These are phyloP conservation scores for Penicillium corylophilum DNA, from an alignment of 2,329 filamentous ascomycete species.

Conservation along the genomic window DNA sequence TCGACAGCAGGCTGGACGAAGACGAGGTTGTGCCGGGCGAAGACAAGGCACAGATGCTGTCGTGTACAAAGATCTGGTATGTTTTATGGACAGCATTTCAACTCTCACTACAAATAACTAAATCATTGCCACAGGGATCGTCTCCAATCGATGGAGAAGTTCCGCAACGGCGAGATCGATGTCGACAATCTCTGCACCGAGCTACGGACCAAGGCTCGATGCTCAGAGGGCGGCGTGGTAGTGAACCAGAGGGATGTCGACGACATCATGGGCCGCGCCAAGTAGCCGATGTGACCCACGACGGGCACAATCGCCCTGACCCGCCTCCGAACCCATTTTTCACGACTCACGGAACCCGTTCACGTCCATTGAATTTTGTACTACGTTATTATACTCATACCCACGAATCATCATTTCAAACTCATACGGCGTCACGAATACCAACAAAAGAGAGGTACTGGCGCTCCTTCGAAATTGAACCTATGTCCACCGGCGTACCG, in stretches of 20 bases:
- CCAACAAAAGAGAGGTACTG: conserved; percentile 3
- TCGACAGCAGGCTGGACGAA: conserved; percentile 66
- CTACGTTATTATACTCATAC: conserved; percentile 26
- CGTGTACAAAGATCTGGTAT: conserved; percentile 91
- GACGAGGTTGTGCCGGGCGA: conserved; percentile 63
- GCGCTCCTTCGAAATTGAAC: background rate
- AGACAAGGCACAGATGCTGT: conserved; percentile 65
- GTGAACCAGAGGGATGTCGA: conserved; percentile 89
- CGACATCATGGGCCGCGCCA: conserved; percentile 59
- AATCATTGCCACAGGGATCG: conserved; percentile 70
- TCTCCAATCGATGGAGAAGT: conserved; percentile 80
- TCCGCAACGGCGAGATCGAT: conserved; percentile 87
- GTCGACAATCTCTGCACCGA: conserved; percentile 91
- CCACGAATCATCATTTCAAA: conserved; percentile 22
- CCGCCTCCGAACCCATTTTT: background rate
- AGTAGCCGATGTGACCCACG: conserved; percentile 15
- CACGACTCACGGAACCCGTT: conserved; percentile 21
- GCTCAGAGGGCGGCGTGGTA: conserved; percentile 82
- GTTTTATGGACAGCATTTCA: conserved; percentile 34
- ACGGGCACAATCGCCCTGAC: background rate
- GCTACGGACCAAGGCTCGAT: conserved; percentile 92
- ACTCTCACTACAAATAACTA: conserved; percentile 33
- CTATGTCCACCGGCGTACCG: background rate
- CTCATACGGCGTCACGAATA: conserved; percentile 21
- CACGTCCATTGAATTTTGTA: conserved; percentile 16